phyloP scores from a whole-genome alignment of 1,284 basidiomycete genomes.

The Anthracocystis walkeri region DNA sequence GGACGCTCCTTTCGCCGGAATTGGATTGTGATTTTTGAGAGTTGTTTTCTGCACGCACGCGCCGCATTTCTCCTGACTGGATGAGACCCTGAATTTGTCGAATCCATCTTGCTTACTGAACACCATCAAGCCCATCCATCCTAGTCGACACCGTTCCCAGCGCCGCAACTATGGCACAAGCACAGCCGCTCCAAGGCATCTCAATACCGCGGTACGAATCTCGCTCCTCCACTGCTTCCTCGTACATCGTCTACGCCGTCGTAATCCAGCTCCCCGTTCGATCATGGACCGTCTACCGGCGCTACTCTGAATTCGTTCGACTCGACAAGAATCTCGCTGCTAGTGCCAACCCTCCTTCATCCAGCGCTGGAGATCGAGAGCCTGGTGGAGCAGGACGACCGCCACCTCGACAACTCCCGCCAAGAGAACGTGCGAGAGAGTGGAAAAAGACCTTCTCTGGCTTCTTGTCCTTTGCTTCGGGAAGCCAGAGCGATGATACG shows the following conservation, averaged over 20 bases:
- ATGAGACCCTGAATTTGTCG: constrained; percentile 3
- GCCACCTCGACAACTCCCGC: constrained; percentile 82
- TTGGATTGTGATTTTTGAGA: neutral
- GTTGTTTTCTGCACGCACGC: constrained; percentile 7
- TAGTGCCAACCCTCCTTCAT: constrained; percentile 72
- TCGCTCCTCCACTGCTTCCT: constrained; percentile 64
- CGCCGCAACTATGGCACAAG: constrained; percentile 32
- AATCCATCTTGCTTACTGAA: neutral
- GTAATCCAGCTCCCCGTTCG: constrained; percentile 78
- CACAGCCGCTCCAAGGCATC: constrained; percentile 65
- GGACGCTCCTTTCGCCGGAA: constrained; percentile 8
- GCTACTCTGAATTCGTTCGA: constrained; percentile 92
- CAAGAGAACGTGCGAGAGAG: constrained; percentile 78
- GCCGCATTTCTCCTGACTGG: neutral
- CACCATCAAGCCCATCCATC: neutral
- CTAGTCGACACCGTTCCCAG: neutral
- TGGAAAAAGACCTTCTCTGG: constrained; percentile 59
- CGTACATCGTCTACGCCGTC: constrained; percentile 84
- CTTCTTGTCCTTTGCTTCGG: constrained; percentile 33
- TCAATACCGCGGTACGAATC: constrained; percentile 62
- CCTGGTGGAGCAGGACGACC: constrained; percentile 61
- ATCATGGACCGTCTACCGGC: constrained; percentile 90
- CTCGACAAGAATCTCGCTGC: constrained; percentile 84
- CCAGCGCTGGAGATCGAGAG: constrained; percentile 17
- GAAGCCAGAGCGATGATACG: constrained; percentile 13